A percentile compares a stretch with the other conserved stretches of the same genome.
These are phyloP conservation scores for Chaetoscypha palmicola DNA, from an alignment of 2,329 filamentous ascomycete genomes.

Conservation along the genomic window DNA sequence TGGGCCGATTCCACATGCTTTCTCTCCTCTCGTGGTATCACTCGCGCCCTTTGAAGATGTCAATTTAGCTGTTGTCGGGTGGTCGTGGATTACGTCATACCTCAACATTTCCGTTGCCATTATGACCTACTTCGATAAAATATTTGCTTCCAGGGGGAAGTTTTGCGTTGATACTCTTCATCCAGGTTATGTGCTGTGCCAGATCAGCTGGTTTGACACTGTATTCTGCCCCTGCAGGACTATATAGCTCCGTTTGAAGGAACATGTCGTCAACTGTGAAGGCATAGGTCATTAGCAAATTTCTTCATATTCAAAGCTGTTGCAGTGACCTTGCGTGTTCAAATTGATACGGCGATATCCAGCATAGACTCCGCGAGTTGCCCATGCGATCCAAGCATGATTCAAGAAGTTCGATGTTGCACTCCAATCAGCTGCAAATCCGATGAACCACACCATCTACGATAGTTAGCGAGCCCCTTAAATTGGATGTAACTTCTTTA, in stretches of 20 bases:
- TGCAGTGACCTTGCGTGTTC: constrained; percentile 20
- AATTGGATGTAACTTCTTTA: constrained; percentile 5
- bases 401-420: constrained; percentile 50
- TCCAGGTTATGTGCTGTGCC: constrained; percentile 39
- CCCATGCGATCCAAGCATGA: constrained; percentile 56
- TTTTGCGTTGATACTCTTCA: constrained; percentile 36
- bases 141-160: constrained; percentile 45
- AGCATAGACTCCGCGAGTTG: constrained; percentile 47
- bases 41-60: constrained; percentile 19
- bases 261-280: constrained; percentile 54
- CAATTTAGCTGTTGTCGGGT: background rate
- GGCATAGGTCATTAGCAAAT: constrained; percentile 11
- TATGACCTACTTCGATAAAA: constrained; percentile 48
- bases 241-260: constrained; percentile 44
- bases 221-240: constrained; percentile 41
- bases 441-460: constrained; percentile 53
- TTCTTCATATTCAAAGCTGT: constrained; percentile 5
- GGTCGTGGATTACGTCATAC: background rate
- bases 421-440: constrained; percentile 39
- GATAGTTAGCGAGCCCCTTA: too few species aligned
- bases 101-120: constrained; percentile 47
- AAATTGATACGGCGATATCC: constrained; percentile 24
- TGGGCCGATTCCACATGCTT: constrained; percentile 22
- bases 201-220: constrained; percentile 43
- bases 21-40: constrained; percentile 12